Evolutionary conservation across 2,329 filamentous ascomycete genomes (phyloP).

Genomic region (Coniochaeta sp.): DNA sequence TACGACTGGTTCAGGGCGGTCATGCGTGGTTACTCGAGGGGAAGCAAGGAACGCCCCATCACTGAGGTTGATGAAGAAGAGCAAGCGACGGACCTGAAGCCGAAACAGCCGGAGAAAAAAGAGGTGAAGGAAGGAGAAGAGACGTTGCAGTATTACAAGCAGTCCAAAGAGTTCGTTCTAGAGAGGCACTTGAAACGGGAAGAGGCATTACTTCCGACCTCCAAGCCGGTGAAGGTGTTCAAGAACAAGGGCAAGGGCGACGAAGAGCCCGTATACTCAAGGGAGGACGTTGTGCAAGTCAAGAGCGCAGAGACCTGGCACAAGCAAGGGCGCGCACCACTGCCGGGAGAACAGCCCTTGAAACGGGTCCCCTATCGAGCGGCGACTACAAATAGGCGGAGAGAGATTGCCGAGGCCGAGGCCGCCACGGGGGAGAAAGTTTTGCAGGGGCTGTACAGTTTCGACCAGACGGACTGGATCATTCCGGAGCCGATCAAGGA

Average conservation of each 20-base stretch:
- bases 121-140: constrained; percentile 67
- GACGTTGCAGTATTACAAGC: constrained; percentile 83
- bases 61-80: constrained; percentile 74
- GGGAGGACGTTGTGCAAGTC: constrained; percentile 74
- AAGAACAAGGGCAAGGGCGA: constrained; percentile 66
- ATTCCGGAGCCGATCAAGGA: constrained; percentile 80
- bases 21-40: constrained; percentile 63
- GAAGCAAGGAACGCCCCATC: constrained; percentile 38
- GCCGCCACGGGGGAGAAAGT: constrained; percentile 74
- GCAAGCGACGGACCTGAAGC: constrained; percentile 68
- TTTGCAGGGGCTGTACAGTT: constrained; percentile 77
- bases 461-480: constrained; percentile 90
- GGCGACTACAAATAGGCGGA: constrained; percentile 77
- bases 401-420: constrained; percentile 82
- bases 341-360: constrained; percentile 62
- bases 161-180: constrained; percentile 77
- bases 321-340: constrained; percentile 80
- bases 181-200: constrained; percentile 84
- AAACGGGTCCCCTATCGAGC: constrained; percentile 88
- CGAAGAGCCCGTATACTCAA: constrained; percentile 72
- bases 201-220: constrained; percentile 69
- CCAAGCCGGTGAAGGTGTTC: constrained; percentile 68
- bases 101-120: constrained; percentile 66
- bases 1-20: constrained; percentile 85
- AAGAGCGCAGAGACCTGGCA: constrained; percentile 97